These are phyloP conservation scores for Ogataea trehaloabstinens DNA, from an alignment of 805 yeast genomes.

Conservation along the genomic window DNA sequence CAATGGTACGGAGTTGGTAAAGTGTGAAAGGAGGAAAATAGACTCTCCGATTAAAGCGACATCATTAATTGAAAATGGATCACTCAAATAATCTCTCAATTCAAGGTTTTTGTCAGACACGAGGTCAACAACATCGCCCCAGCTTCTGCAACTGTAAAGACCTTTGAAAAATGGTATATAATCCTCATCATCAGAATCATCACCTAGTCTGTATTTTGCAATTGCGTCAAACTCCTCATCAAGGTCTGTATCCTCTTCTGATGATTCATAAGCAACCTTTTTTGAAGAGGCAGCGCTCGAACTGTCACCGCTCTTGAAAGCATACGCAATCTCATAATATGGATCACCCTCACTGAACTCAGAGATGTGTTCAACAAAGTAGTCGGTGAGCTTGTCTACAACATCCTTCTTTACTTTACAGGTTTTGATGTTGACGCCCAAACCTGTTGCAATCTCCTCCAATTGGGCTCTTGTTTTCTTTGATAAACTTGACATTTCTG, in stretches of 20 bases:
- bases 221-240: constrained; percentile 14
- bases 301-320: constrained; percentile 6
- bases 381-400: constrained; percentile 21
- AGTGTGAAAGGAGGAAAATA: constrained; percentile 14
- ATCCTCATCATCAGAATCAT: constrained; percentile 10
- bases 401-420: constrained; percentile 30
- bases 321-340: constrained; percentile 27
- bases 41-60: constrained; percentile 25
- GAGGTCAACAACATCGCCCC: constrained; percentile 18
- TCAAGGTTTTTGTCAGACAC: constrained; percentile 26
- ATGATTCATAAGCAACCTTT: constrained; percentile 10
- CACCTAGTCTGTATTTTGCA: constrained; percentile 27
- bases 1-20: constrained; percentile 17
- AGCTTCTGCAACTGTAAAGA: constrained; percentile 1
- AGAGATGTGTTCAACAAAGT: constrained; percentile 21
- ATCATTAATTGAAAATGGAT: constrained; percentile 32
- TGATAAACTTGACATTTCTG: constrained; percentile 19
- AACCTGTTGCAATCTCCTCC: constrained; percentile 30
- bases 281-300: neutral
- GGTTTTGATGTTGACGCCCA: constrained; percentile 21
- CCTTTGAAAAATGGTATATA: neutral
- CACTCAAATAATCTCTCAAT: constrained; percentile 31
- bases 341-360: constrained; percentile 23
- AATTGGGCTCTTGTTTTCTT: constrained; percentile 33
- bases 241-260: constrained; percentile 10